A percentile compares a stretch with the other conserved stretches of the same genome.
These are phyloP conservation scores for Malbranchea zuffiana DNA, from an alignment of 2,329 filamentous ascomycete genomes.

Conservation along the genomic window DNA sequence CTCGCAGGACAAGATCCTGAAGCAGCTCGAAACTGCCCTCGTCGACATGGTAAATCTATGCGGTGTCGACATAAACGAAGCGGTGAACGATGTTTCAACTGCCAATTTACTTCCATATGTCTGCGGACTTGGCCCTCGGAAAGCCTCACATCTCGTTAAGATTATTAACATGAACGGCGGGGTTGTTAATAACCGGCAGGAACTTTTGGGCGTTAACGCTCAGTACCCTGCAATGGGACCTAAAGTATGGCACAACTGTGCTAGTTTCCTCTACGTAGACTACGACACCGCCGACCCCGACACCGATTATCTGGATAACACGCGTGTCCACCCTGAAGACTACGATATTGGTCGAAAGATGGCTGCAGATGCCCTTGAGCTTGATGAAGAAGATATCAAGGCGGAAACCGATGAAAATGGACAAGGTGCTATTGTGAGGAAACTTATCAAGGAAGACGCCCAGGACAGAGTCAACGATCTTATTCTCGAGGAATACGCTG, in stretches of 20 bases:
- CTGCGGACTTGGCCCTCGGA: slow-evolving; percentile 81
- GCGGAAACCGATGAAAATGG: slow-evolving; percentile 86
- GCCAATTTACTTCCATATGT: slow-evolving; percentile 85
- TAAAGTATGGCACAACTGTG: slow-evolving; percentile 91
- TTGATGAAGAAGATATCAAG: slow-evolving; percentile 97
- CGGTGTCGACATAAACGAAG: slow-evolving; percentile 90
- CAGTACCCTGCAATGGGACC: slow-evolving; percentile 73
- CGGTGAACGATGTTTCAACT: slow-evolving; percentile 66
- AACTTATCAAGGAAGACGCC: slow-evolving; percentile 87
- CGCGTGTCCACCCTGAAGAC: slow-evolving; percentile 93
- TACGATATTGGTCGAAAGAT: slow-evolving; percentile 98
- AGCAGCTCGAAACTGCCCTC: slow-evolving; percentile 87
- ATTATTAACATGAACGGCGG: slow-evolving; percentile 88
- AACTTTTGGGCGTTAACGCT: slow-evolving; percentile 80
- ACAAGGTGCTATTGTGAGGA: slow-evolving; percentile 78
- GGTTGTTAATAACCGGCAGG: slow-evolving; percentile 68
- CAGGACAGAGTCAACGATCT: slow-evolving; percentile 94
- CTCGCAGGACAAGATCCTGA: slow-evolving; percentile 73
- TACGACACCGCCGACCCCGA: slow-evolving; percentile 72
- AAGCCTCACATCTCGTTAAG: slow-evolving; percentile 75
- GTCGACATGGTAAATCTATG: slow-evolving; percentile 98
- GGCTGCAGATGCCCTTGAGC: slow-evolving; percentile 88
- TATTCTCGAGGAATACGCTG: slow-evolving; percentile 91
- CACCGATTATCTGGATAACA: slow-evolving; percentile 90
- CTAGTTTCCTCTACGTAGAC: slow-evolving; percentile 84